Percentiles rank a stretch among this genome's conserved stretches.
Conservation (phyloP, 495 filamentous ascomycete species). For the Penicillium pulvis region DNA sequence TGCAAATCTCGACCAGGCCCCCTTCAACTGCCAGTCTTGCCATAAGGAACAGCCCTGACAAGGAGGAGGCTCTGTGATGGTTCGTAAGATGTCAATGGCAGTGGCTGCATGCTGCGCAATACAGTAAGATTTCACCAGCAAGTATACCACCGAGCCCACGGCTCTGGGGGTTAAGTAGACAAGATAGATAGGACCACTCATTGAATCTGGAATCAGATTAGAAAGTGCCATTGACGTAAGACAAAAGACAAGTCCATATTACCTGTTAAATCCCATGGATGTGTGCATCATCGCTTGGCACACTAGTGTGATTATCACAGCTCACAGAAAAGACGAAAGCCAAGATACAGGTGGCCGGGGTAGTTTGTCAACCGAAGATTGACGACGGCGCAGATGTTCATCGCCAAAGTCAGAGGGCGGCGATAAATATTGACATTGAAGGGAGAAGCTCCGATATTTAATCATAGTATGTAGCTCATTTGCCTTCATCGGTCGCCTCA, state of each 20-base stretch:
- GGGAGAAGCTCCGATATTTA: conserved; percentile 6
- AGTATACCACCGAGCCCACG: not conserved
- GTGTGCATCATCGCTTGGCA: conserved; percentile 10
- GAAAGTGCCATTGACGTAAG: not conserved
- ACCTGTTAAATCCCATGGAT: conserved; percentile 7
- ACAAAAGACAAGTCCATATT: not conserved
- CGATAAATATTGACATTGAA: conserved; percentile 10
- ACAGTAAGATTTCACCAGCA: conserved; percentile 2
- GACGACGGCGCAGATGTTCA: conserved; percentile 2
- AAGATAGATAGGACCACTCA: conserved; percentile 13
- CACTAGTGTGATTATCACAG: conserved; percentile 4
- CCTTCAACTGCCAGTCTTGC: not conserved
- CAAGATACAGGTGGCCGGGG: not conserved
- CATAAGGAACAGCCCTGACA: conserved; percentile 1
- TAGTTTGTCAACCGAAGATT: conserved; percentile 6
- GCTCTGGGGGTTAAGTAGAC: conserved; percentile 11
- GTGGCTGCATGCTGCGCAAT: conserved; percentile 10
- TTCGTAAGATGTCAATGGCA: conserved; percentile 7
- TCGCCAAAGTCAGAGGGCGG: conserved; percentile 9
- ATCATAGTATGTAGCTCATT: conserved; percentile 47
- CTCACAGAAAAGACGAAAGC: conserved; percentile 2
- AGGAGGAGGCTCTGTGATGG: conserved; percentile 5
- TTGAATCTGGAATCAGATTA: conserved; percentile 10
- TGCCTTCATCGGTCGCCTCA: conserved; percentile 55
- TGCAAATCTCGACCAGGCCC: conserved; percentile 6